Percentiles rank a stretch among this genome's conserved stretches.
Conservation (phyloP, 2,329 filamentous ascomycete genomes). For the Alternaria infectoria region DNA sequence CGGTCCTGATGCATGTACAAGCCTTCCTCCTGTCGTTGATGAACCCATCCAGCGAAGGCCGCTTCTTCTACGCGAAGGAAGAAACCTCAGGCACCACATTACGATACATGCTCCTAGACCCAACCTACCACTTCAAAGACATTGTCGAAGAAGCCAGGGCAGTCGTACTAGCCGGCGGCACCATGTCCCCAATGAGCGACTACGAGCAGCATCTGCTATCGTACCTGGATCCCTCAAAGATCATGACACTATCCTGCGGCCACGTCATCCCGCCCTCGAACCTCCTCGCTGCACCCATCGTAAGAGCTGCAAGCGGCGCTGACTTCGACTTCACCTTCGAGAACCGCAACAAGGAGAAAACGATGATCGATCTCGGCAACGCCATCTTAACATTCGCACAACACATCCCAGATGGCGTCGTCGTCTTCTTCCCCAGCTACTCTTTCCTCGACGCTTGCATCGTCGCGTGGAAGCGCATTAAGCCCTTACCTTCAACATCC, state of each 20-base stretch:
- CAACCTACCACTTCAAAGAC: constrained; percentile 87
- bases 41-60: constrained; percentile 76
- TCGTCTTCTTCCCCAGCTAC: constrained; percentile 96
- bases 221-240: constrained; percentile 65
- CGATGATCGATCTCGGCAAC: constrained; percentile 75
- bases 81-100: constrained; percentile 65
- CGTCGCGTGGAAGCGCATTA: constrained; percentile 48
- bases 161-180: constrained; percentile 90
- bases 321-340: constrained; percentile 89
- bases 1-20: constrained; percentile 67
- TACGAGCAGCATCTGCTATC: constrained; percentile 88
- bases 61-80: constrained; percentile 62
- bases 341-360: constrained; percentile 70
- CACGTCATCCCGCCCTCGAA: constrained; percentile 89
- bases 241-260: constrained; percentile 87
- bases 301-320: constrained; percentile 53
- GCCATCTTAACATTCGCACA: constrained; percentile 74
- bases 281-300: constrained; percentile 78
- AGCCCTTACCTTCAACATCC: neutral
- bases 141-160: constrained; percentile 84
- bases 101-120: constrained; percentile 88
- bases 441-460: constrained; percentile 80
- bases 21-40: constrained; percentile 80
- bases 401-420: constrained; percentile 83
- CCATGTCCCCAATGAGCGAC: constrained; percentile 96